A percentile compares a stretch with the other conserved stretches of the same genome.
These are phyloP conservation scores for Durusdinium trenchii DNA, from an alignment of 73 alveolate genomes.

Conservation along the genomic window DNA sequence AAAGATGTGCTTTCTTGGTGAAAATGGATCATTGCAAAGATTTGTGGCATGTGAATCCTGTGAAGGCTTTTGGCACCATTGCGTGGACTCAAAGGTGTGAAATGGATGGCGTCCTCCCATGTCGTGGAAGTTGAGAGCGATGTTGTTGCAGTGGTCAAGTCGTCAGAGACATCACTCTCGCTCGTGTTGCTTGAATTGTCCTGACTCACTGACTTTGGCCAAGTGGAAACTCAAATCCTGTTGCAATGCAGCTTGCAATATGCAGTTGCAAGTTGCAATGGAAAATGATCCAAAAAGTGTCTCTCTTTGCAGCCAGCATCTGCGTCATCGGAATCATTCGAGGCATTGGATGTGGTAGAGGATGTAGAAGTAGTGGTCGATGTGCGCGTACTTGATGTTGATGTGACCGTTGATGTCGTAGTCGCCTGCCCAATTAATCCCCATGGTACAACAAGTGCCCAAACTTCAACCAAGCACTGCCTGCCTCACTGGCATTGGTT, in stretches of 20 bases:
- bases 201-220: too few relatives aligned
- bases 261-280: background rate
- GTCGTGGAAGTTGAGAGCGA: background rate
- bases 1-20: too few relatives aligned
- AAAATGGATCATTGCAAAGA: too few relatives aligned
- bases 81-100: too few relatives aligned
- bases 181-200: background rate
- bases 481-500: conserved; percentile 52
- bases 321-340: conserved; percentile 59
- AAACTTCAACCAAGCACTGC: background rate
- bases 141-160: background rate
- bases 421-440: background rate
- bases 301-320: background rate
- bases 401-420: background rate
- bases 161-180: background rate
- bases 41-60: too few relatives aligned
- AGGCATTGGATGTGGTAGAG: background rate
- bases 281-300: background rate
- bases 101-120: too few relatives aligned
- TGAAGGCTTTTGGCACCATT: too few relatives aligned
- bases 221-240: too few relatives aligned
- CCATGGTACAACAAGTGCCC: too few relatives aligned
- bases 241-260: background rate
- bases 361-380: background rate
- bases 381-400: background rate